Evolutionary conservation across 2,329 filamentous ascomycete species (phyloP).

Genomic region (Fusarium pilosicola): DNA sequence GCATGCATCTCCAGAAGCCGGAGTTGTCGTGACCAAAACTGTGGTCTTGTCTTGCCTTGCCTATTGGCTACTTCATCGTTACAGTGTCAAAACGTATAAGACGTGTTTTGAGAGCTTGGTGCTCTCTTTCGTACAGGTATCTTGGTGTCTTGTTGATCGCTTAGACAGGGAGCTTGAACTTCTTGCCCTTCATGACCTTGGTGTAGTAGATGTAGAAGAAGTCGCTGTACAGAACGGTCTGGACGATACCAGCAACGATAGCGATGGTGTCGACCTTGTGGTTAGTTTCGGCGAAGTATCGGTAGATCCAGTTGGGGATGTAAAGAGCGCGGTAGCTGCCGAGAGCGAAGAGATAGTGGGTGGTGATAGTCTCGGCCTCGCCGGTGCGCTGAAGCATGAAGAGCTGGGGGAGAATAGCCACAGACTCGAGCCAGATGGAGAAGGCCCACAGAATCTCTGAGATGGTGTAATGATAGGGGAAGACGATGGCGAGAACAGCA

Average conservation of each 20-base stretch:
- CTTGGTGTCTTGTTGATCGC: conserved; percentile 1
- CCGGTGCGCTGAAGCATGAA: conserved; percentile 98
- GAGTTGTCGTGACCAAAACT: conserved; percentile 36
- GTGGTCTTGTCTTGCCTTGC: conserved; percentile 26
- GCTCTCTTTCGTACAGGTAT: conserved; percentile 25
- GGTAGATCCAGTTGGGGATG: conserved; percentile 98
- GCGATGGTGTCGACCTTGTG: conserved; percentile 86
- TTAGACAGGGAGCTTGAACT: conserved; percentile 86
- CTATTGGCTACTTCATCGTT: conserved; percentile 31
- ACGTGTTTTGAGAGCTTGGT: conserved; percentile 11
- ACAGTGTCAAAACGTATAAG: conserved; percentile 12
- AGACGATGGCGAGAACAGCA: conserved; percentile 79
- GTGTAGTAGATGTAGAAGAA: conserved; percentile 99
- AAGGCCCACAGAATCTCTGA: conserved; percentile 96
- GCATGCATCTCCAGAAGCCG: conserved; percentile 45
- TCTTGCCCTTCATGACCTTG: conserved; percentile 90
- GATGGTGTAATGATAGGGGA: conserved; percentile 85
- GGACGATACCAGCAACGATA: conserved; percentile 86
- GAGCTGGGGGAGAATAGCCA: conserved; percentile 95
- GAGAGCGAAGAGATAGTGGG: conserved; percentile 94
- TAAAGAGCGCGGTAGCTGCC: conserved; percentile 93
- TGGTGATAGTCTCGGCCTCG: conserved; percentile 99
- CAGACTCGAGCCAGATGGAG: conserved; percentile 96
- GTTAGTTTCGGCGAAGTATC: conserved; percentile 79
- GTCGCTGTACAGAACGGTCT: conserved; percentile 96